phyloP scores from a whole-genome alignment of 352 stramenopile species.

The Pythium brassicae region DNA sequence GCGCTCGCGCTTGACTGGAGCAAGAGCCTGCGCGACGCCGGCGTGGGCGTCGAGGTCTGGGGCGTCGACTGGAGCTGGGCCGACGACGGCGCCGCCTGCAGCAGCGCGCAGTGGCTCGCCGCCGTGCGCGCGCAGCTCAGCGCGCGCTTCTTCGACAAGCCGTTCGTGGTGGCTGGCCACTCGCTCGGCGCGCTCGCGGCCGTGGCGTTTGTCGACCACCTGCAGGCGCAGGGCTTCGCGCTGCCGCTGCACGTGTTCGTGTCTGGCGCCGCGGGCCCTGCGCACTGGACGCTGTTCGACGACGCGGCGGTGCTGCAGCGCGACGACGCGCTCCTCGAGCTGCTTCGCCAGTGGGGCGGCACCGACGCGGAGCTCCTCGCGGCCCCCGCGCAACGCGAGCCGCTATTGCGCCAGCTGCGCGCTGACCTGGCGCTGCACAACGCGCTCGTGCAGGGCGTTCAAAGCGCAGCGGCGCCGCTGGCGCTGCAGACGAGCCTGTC shows the following conservation, averaged over 20 bases:
- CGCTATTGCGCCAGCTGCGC: constrained; percentile 32
- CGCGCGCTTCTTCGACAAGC: constrained; percentile 70
- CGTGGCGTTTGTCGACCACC: constrained; percentile 42
- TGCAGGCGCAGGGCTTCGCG: constrained; percentile 40
- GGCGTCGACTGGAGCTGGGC: constrained; percentile 58
- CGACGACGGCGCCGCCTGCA: constrained; percentile 9
- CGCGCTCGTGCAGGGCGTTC: constrained; percentile 35
- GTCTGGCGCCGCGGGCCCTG: constrained; percentile 35
- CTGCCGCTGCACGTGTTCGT: constrained; percentile 59
- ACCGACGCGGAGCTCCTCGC: constrained; percentile 54
- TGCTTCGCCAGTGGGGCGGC: constrained; percentile 53
- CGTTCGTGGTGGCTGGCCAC: constrained; percentile 62
- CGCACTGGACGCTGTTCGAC: constrained; percentile 31
- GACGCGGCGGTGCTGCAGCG: constrained; percentile 17
- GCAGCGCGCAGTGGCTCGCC: constrained; percentile 22
- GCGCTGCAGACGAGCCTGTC: constrained; percentile 17
- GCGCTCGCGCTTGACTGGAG: constrained; percentile 42
- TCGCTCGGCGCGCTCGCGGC: constrained; percentile 60
- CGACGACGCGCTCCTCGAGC: constrained; percentile 33
- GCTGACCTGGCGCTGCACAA: constrained; percentile 55
- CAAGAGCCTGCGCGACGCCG: constrained; percentile 29
- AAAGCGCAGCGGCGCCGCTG: constrained; percentile 4
- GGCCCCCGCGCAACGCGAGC: constrained; percentile 30
- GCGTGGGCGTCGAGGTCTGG: constrained; percentile 47
- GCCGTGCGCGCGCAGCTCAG: constrained; percentile 35